Percentiles rank a stretch among this genome's conserved stretches.
These are phyloP conservation scores for Capillidium heterosporum DNA, from an alignment of 371 early-diverging fungal species.

Conservation along the genomic window DNA sequence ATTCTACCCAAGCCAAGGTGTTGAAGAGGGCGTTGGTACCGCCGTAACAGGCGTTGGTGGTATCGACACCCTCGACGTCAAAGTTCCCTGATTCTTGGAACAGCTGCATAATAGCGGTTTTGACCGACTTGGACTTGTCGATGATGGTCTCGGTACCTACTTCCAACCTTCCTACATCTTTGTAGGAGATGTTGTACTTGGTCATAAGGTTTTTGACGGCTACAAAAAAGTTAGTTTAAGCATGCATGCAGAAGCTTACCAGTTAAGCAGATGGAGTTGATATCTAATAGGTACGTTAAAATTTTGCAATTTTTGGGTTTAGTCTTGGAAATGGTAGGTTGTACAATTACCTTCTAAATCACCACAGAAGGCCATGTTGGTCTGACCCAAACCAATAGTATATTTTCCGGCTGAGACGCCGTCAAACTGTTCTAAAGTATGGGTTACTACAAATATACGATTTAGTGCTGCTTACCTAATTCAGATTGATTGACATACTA, in stretches of 20 bases:
- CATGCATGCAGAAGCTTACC: not conserved
- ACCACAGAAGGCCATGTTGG: constrained; percentile 85
- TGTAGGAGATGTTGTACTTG: constrained; percentile 70
- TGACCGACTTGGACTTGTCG: constrained; percentile 95
- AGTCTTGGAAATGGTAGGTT: no score
- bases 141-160: constrained; percentile 98
- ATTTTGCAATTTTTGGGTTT: not conserved
- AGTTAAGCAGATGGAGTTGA: constrained; percentile 10
- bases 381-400: constrained; percentile 92
- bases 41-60: constrained; percentile 97
- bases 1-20: constrained; percentile 90
- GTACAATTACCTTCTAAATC: constrained; percentile 66
- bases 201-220: constrained; percentile 81
- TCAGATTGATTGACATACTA: constrained; percentile 80
- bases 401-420: constrained; percentile 91
- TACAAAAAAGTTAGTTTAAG: constrained; percentile 11
- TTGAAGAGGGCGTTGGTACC: constrained; percentile 94
- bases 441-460: not conserved
- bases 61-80: constrained; percentile 90
- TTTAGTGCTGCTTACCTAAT: constrained; percentile 13
- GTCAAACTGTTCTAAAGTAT: constrained; percentile 53
- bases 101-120: constrained; percentile 88
- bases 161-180: constrained; percentile 84
- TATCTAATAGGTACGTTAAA: constrained; percentile 8
- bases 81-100: constrained; percentile 80